Percentiles rank a stretch among this genome's conserved stretches.
These are phyloP conservation scores for Urostyla sp. DNA, from an alignment of 73 alveolate species.

Conservation along the genomic window DNA sequence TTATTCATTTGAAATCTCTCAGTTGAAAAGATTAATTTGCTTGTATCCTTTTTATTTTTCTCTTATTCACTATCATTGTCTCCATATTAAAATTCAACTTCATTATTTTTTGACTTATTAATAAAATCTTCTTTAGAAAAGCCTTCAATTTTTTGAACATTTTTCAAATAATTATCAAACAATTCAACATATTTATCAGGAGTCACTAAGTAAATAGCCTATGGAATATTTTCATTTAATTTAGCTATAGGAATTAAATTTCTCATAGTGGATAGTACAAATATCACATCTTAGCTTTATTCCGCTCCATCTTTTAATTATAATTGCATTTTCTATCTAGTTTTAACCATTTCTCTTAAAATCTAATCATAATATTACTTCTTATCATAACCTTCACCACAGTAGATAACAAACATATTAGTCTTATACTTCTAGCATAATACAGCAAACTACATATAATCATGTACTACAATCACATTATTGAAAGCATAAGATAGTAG, in stretches of 20 bases:
- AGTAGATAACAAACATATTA: constrained; percentile 50
- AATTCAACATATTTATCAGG: constrained; percentile 40
- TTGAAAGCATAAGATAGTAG: constrained; percentile 41
- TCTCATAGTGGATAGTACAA: constrained; percentile 47
- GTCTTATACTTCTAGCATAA: constrained; percentile 53
- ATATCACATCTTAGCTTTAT: constrained; percentile 38
- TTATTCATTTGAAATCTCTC: constrained; percentile 52
- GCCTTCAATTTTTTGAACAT: constrained; percentile 60
- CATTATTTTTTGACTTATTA: constrained; percentile 20
- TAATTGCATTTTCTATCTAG: constrained; percentile 40
- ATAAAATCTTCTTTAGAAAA: constrained; percentile 31
- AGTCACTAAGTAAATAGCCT: constrained; percentile 21
- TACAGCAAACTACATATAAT: constrained; percentile 62
- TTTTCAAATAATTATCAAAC: constrained; percentile 8
- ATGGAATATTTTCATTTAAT: constrained; percentile 8
- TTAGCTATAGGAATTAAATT: constrained; percentile 51
- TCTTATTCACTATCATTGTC: constrained; percentile 27
- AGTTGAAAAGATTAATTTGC: constrained; percentile 23
- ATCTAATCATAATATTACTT: constrained; percentile 17
- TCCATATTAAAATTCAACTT: not conserved
- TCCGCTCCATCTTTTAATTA: constrained; percentile 4
- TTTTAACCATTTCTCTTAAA: constrained; percentile 19
- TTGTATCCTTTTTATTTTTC: constrained; percentile 53
- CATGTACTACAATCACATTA: constrained; percentile 48
- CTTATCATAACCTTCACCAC: constrained; percentile 49